These are phyloP conservation scores for Buxus sempervirens DNA, from an alignment of 164 flowering plant genomes.

Conservation along the genomic window DNA sequence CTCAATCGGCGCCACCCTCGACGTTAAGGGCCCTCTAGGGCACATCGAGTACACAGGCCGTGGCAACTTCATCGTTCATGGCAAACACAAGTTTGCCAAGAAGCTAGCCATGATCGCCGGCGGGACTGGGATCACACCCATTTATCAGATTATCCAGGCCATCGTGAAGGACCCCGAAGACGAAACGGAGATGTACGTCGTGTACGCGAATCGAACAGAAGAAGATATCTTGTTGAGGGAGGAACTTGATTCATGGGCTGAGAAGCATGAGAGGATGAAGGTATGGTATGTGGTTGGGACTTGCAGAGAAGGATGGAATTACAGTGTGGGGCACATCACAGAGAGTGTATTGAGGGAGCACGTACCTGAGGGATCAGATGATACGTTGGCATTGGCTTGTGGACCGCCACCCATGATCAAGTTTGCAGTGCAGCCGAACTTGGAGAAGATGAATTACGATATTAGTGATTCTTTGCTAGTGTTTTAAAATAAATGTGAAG, in stretches of 20 bases:
- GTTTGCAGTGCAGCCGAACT: constrained; percentile 76
- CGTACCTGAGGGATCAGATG: constrained; percentile 49
- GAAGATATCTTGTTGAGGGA: constrained; percentile 78
- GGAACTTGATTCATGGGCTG: constrained; percentile 81
- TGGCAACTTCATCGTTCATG: constrained; percentile 66
- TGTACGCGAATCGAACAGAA: constrained; percentile 86
- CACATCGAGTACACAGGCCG: constrained; percentile 80
- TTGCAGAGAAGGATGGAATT: constrained; percentile 64
- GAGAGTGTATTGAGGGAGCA: constrained; percentile 69
- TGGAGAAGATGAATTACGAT: constrained; percentile 89
- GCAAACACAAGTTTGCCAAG: constrained; percentile 65
- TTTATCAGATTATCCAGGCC: constrained; percentile 87
- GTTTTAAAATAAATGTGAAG: constrained; percentile 38
- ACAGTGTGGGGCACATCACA: constrained; percentile 64
- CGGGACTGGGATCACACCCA: constrained; percentile 93
- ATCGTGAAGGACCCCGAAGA: constrained; percentile 80
- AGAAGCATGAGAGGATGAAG: constrained; percentile 43
- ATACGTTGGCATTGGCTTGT: constrained; percentile 64
- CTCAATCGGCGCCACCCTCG: constrained; percentile 45
- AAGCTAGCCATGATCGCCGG: constrained; percentile 87
- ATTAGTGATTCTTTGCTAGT: constrained; percentile 57
- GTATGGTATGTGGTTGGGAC: constrained; percentile 83
- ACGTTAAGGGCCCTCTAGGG: constrained; percentile 88
- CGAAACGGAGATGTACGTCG: constrained; percentile 79
- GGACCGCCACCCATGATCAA: constrained; percentile 96